Percentiles rank a stretch among this genome's conserved stretches.
Evolutionary conservation across 2,329 filamentous ascomycete species (phyloP).

Genomic region (Albifimbria verrucaria): DNA sequence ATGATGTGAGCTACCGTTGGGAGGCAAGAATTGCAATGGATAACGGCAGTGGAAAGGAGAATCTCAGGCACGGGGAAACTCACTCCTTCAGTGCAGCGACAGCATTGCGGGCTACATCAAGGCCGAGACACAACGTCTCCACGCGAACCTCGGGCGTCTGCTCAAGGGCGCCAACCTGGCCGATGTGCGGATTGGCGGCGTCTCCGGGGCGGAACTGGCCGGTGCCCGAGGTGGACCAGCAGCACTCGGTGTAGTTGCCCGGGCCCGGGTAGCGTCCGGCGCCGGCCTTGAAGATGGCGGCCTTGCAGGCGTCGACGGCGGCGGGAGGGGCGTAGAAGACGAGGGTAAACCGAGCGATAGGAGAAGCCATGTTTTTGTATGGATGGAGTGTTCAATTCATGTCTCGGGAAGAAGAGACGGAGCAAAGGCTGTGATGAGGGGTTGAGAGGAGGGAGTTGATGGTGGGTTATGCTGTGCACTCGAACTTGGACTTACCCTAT

Average conservation of each 20-base stretch:
- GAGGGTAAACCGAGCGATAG: constrained; percentile 29
- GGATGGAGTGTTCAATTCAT: too few relatives aligned
- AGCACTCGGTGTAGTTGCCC: constrained; percentile 49
- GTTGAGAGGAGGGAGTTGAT: too few relatives aligned
- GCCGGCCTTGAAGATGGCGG: constrained; percentile 55
- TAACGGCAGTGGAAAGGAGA: background rate
- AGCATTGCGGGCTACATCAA: constrained; percentile 52
- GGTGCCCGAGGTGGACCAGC: constrained; percentile 49
- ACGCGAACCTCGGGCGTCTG: constrained; percentile 58
- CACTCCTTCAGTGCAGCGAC: constrained; percentile 65
- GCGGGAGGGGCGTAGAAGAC: constrained; percentile 48
- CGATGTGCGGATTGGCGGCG: constrained; percentile 61
- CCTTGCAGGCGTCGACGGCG: constrained; percentile 47
- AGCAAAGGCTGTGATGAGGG: too few relatives aligned
- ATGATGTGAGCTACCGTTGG: background rate
- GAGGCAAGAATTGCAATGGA: background rate
- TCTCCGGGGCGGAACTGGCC: constrained; percentile 65
- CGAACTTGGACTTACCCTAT: too few relatives aligned
- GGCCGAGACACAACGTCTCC: constrained; percentile 60
- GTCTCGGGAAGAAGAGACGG: too few relatives aligned
- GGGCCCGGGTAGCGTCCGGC: constrained; percentile 46
- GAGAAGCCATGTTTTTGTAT: background rate
- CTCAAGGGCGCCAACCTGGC: constrained; percentile 54
- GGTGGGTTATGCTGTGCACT: too few relatives aligned
- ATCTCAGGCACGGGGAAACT: constrained; percentile 21